Percentiles rank a stretch among this genome's conserved stretches.
Conservation (phyloP, 129 eudicot species). For the Rutidosis leptorrhynchoides region DNA sequence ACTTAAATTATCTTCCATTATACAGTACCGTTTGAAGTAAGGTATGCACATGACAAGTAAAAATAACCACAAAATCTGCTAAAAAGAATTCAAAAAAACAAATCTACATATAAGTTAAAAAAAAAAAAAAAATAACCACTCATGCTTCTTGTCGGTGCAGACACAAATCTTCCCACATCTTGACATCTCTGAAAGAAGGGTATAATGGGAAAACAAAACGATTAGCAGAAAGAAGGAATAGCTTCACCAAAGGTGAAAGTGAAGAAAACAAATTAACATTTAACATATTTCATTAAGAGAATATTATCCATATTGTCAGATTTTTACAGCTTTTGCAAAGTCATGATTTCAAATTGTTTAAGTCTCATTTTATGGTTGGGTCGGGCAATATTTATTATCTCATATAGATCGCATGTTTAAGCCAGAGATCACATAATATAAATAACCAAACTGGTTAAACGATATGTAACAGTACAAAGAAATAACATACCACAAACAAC, state of each 20-base stretch:
- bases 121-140: slow-evolving; percentile 28
- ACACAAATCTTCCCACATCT: slow-evolving; percentile 90
- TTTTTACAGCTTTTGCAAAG: background rate
- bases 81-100: slow-evolving; percentile 18
- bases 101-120: slow-evolving; percentile 12
- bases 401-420: background rate
- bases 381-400: background rate
- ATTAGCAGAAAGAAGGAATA: background rate
- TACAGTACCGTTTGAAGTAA: slow-evolving; percentile 1
- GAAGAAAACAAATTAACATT: background rate
- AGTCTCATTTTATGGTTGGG: background rate
- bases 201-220: background rate
- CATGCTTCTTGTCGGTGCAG: slow-evolving; percentile 57
- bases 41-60: slow-evolving; percentile 14
- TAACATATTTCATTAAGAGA: background rate
- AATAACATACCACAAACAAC: slow-evolving; percentile 51
- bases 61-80: slow-evolving; percentile 26
- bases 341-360: background rate
- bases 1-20: too few relatives aligned
- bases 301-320: background rate
- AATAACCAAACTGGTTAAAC: too few relatives aligned
- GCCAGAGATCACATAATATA: too few relatives aligned
- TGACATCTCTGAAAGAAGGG: slow-evolving; percentile 48
- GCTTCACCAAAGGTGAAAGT: background rate
- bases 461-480: background rate